Evolutionary conservation across 345 rosid species (phyloP).

Genomic region (Dipteronia sinensis): DNA sequence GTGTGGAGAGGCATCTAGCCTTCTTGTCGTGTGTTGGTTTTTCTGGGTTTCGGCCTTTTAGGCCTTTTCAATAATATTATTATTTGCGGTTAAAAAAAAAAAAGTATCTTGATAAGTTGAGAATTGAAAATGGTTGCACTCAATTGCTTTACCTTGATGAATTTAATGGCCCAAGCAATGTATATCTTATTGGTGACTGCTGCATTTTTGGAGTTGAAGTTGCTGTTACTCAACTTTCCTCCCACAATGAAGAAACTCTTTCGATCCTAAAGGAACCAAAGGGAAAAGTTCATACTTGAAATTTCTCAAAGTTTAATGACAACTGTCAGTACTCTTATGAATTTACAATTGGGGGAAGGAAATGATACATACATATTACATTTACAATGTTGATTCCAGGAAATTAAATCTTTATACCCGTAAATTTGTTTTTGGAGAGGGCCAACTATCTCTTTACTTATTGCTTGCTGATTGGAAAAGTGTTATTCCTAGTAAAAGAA

Average conservation of each 20-base stretch:
- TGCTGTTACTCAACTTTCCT: slow-evolving; percentile 17
- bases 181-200: slow-evolving; percentile 24
- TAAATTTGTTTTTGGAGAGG: no score
- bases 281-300: slow-evolving; percentile 28
- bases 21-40: no score
- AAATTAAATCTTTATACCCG: no score
- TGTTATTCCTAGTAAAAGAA: no score
- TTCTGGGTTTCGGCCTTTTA: no score
- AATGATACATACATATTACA: slow-evolving; percentile 28
- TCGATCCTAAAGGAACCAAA: slow-evolving; percentile 28
- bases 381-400: neutral
- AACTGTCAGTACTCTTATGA: slow-evolving; percentile 21
- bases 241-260: slow-evolving; percentile 20
- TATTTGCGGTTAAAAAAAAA: no score
- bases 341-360: slow-evolving; percentile 28
- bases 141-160: slow-evolving; percentile 27
- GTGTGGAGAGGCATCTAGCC: no score
- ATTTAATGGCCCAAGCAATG: slow-evolving; percentile 28
- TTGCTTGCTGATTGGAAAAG: no score
- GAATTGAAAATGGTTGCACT: slow-evolving; percentile 35
- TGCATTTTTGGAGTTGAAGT: slow-evolving; percentile 48
- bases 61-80: no score
- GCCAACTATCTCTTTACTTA: no score
- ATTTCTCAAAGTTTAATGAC: slow-evolving; percentile 28
- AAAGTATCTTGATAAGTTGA: slow-evolving; percentile 13